Percentiles rank a stretch among this genome's conserved stretches.
These are phyloP conservation scores for Penicillium rolfsii DNA, from an alignment of 2,329 filamentous ascomycete genomes.

Conservation along the genomic window DNA sequence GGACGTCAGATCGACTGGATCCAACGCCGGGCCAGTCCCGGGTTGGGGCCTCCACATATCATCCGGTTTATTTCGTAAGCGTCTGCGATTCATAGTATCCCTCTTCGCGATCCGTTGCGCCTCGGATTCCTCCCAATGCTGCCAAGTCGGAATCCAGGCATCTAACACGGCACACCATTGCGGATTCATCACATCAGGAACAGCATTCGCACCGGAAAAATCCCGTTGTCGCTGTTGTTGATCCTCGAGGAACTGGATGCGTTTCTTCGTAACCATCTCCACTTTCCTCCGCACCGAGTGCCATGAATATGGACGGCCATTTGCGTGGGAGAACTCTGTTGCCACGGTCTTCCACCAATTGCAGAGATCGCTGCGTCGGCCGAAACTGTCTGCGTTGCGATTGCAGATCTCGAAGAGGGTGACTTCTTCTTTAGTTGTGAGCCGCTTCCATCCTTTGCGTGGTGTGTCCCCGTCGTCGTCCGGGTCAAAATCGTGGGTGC, in stretches of 20 bases:
- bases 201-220: constrained; percentile 8
- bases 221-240: constrained; percentile 26
- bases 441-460: constrained; percentile 43
- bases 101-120: constrained; percentile 42
- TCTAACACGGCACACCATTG: constrained; percentile 45
- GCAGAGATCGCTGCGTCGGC: constrained; percentile 46
- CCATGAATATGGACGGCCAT: constrained; percentile 48
- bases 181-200: constrained; percentile 41
- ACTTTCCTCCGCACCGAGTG: constrained; percentile 49
- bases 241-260: constrained; percentile 45
- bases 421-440: constrained; percentile 47
- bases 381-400: constrained; percentile 41
- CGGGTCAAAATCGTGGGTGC: constrained; percentile 17
- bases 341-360: constrained; percentile 49
- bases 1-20: constrained; percentile 2
- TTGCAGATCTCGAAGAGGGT: constrained; percentile 48
- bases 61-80: constrained; percentile 31
- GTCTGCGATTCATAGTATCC: constrained; percentile 33
- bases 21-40: not conserved
- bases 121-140: constrained; percentile 44
- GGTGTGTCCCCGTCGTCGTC: constrained; percentile 21
- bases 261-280: constrained; percentile 46
- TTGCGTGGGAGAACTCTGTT: constrained; percentile 41
- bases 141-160: constrained; percentile 48
- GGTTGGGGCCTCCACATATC: constrained; percentile 16